Conservation (phyloP, 2,329 filamentous ascomycete genomes). For the Chalara sp. region DNA sequence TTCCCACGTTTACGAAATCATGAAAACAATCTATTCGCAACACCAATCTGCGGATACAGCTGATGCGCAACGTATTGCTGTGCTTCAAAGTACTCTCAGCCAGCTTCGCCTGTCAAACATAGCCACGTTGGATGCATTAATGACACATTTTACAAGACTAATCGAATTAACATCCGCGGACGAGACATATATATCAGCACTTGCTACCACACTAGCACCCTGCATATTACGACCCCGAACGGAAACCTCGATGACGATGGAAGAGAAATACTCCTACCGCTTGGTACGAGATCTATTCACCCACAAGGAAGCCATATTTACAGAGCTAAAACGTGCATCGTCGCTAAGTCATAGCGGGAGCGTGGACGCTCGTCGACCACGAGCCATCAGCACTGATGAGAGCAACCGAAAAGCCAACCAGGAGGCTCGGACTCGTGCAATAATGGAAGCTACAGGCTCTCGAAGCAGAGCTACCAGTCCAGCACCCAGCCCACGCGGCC, state of each 20-base stretch:
- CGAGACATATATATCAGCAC: slow-evolving; percentile 69
- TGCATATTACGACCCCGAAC: slow-evolving; percentile 82
- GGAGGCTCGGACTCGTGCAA: slow-evolving; percentile 83
- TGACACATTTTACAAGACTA: slow-evolving; percentile 94
- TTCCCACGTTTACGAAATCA: slow-evolving; percentile 96
- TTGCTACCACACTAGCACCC: slow-evolving; percentile 71
- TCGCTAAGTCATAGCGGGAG: slow-evolving; percentile 59
- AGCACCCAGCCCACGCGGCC: slow-evolving; percentile 51
- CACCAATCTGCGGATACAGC: slow-evolving; percentile 63
- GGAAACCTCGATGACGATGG: slow-evolving; percentile 87
- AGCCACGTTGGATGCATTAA: slow-evolving; percentile 94
- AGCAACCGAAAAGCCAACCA: slow-evolving; percentile 89
- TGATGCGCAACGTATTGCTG: slow-evolving; percentile 74
- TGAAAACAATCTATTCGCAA: slow-evolving; percentile 92
- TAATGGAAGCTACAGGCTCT: slow-evolving; percentile 47
- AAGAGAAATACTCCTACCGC: slow-evolving; percentile 88
- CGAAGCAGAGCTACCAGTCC: slow-evolving; percentile 71
- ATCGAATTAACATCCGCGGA: slow-evolving; percentile 96
- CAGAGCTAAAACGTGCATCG: slow-evolving; percentile 79
- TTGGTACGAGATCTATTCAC: slow-evolving; percentile 87
- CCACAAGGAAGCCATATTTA: slow-evolving; percentile 93
- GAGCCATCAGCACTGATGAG: slow-evolving; percentile 91
- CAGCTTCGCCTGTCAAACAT: slow-evolving; percentile 95
- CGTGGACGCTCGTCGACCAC: slow-evolving; percentile 58
- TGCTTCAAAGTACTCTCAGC: slow-evolving; percentile 91